Evolutionary conservation across 441 rosid genomes (phyloP).

Genomic region (Raphanus hybrid): DNA sequence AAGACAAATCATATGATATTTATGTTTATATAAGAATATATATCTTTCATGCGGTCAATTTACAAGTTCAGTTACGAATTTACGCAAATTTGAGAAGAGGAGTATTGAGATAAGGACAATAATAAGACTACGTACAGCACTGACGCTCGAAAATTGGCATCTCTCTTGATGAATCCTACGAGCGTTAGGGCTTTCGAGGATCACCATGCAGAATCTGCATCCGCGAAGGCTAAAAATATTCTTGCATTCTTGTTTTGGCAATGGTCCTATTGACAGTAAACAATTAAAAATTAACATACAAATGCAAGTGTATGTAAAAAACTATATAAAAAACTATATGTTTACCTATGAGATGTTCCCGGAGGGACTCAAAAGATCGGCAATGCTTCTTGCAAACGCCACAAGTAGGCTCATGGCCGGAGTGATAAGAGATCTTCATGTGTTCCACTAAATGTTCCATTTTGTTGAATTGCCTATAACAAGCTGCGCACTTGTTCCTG

Average conservation of each 20-base stretch:
- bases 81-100: neutral
- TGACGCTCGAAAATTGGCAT: slow-evolving; percentile 61
- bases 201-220: slow-evolving; percentile 76
- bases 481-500: slow-evolving; percentile 94
- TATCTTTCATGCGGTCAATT: neutral
- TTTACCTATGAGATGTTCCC: slow-evolving; percentile 88
- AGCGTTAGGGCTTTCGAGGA: slow-evolving; percentile 65
- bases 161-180: slow-evolving; percentile 77
- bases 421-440: slow-evolving; percentile 80
- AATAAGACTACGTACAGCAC: slow-evolving; percentile 41
- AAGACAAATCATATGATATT: slow-evolving; percentile 2
- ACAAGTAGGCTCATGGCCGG: slow-evolving; percentile 85
- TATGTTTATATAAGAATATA: neutral
- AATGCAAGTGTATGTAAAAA: neutral
- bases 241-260: slow-evolving; percentile 91
- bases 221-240: slow-evolving; percentile 69
- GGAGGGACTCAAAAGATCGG: slow-evolving; percentile 86
- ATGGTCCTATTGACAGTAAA: slow-evolving; percentile 55
- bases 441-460: slow-evolving; percentile 90
- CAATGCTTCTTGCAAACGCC: slow-evolving; percentile 83
- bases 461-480: slow-evolving; percentile 89
- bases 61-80: neutral
- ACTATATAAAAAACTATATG: neutral
- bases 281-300: neutral
- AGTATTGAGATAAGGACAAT: neutral